A percentile compares a stretch with the other conserved stretches of the same genome.
These are phyloP conservation scores for Cytospora paraplurivora DNA, from an alignment of 2,329 filamentous ascomycete genomes.

Conservation along the genomic window DNA sequence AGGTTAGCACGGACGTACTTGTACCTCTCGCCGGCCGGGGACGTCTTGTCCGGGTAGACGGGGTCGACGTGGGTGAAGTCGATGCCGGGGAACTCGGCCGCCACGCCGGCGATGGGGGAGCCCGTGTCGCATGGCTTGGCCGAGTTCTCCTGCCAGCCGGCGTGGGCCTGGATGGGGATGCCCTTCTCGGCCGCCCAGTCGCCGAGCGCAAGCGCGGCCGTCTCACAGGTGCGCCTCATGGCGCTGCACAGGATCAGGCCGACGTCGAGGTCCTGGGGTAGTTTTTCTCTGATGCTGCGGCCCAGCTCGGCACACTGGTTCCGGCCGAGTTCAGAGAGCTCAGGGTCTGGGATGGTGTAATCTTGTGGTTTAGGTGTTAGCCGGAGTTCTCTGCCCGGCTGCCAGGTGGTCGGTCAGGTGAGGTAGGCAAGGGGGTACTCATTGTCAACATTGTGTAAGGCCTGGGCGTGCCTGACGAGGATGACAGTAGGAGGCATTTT, in stretches of 20 bases:
- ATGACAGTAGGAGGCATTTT: constrained; percentile 65
- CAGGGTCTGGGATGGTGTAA: constrained; percentile 52
- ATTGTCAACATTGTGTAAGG: constrained; percentile 56
- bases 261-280: constrained; percentile 47
- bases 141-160: constrained; percentile 66
- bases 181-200: constrained; percentile 60
- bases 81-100: constrained; percentile 54
- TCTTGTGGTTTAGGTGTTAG: constrained; percentile 44
- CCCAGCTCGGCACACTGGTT: constrained; percentile 51
- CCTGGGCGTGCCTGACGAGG: constrained; percentile 86
- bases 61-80: constrained; percentile 61
- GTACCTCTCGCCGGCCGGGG: constrained; percentile 48
- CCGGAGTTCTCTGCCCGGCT: constrained; percentile 17
- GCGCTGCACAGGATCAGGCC: constrained; percentile 64
- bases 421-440: constrained; percentile 37
- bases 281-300: constrained; percentile 44
- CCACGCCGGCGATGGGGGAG: constrained; percentile 47
- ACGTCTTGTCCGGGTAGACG: constrained; percentile 64
- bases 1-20: constrained; percentile 56
- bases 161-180: constrained; percentile 57
- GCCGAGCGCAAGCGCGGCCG: constrained; percentile 55
- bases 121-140: constrained; percentile 64
- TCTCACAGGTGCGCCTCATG: constrained; percentile 67
- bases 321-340: constrained; percentile 51
- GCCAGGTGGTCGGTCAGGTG: background rate